Evolutionary conservation across 768 basidiomycete genomes (phyloP), one percentile per base, ranked within the genome.

Genomic region (Leccinum incarnatum): DNA sequence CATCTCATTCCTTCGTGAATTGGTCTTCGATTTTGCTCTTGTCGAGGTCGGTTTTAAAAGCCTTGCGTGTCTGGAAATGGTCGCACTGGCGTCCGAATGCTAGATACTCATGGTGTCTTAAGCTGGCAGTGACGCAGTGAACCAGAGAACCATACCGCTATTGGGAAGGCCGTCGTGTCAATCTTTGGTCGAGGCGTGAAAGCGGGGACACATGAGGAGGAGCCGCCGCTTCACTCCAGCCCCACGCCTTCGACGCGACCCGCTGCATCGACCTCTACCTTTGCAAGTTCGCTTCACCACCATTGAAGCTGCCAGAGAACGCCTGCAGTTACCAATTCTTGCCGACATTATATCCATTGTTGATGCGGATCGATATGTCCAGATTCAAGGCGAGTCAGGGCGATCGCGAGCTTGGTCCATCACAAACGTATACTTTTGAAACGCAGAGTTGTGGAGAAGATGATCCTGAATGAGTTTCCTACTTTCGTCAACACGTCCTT

Each of bases 41-140:
- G 30, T 76, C 29, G 70, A 59, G 0, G 61, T 62, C 0, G 86
- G 82, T 61, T 84, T 84, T 54, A 76, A 84, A 72, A 79, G 77
- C 15, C 79, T 75, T 2, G 77, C 68, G 47, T 83, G 77, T 6
- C 73, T 75, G 14, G 76, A 74, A 52, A 81, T 71, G 61, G 78
- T 85, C 1, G 79, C 72, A 2, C 87, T 66, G 17, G 78, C 73
- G 14, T 68, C 59, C 8, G 87, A 71, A 36, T 72, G 72, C 82
- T 79, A 64, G 12, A 30, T 45, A 27, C 29, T 57, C 27, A 40
- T 55, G 8, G 56, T 55, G 5, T 11, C 30, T 30, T 30, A 30
- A 30, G 30, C 30, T 30, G 10, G 51, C 12, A 36, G n/a, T 21
- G 27, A n/a, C 1, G 15, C 21, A 14, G 49, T 8, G 21, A 34